phyloP scores from a whole-genome alignment of 2,329 filamentous ascomycete species.

The Penicillium hordei region DNA sequence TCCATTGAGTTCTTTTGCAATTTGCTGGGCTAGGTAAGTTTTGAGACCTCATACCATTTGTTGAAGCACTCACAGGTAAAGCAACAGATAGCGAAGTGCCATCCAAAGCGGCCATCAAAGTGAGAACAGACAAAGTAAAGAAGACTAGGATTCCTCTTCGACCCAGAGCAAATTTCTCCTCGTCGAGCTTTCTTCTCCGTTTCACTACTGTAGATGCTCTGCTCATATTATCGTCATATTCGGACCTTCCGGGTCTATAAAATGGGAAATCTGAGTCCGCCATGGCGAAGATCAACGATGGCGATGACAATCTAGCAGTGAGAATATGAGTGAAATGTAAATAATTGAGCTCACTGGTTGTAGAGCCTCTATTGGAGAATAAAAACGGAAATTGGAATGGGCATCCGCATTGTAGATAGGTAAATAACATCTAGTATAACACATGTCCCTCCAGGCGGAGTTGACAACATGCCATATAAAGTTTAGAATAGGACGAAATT shows the following conservation, averaged over 20 bases:
- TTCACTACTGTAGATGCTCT: conserved; percentile 10
- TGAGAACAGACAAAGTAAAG: conserved; percentile 24
- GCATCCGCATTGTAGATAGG: background rate
- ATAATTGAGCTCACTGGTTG: background rate
- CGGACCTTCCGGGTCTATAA: conserved; percentile 10
- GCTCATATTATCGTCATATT: conserved; percentile 8
- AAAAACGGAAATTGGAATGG: background rate
- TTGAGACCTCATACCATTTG: rapidly evolving
- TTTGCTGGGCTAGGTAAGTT: conserved; percentile 26
- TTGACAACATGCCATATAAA: background rate
- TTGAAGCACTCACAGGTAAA: conserved; percentile 17
- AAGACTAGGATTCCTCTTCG: conserved; percentile 21
- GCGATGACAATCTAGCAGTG: background rate
- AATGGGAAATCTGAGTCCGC: conserved; percentile 10
- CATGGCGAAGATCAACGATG: background rate
- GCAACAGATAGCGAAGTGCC: conserved; percentile 28
- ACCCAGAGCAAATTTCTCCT: conserved; percentile 24
- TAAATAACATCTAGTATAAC: background rate
- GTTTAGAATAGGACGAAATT: conserved; percentile 11
- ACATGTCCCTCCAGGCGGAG: conserved; percentile 1
- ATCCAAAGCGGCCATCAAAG: conserved; percentile 29
- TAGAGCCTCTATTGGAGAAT: background rate
- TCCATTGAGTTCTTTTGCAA: conserved; percentile 35
- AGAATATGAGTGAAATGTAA: background rate
- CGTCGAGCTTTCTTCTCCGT: background rate